These are phyloP conservation scores for Vigna hirtella DNA, from an alignment of 306 rosid species.

Conservation along the genomic window DNA sequence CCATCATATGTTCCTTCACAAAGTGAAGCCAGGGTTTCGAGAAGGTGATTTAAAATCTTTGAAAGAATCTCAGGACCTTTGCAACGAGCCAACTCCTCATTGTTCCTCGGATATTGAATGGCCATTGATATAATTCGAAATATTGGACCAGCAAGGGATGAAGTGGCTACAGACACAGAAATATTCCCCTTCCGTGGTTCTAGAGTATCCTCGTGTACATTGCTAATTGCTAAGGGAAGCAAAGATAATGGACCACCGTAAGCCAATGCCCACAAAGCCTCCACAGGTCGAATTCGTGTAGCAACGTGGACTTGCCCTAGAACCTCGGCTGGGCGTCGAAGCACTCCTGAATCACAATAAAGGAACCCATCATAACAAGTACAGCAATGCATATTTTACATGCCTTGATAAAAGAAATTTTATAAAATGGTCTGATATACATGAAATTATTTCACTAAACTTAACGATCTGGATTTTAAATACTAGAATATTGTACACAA, in stretches of 20 bases:
- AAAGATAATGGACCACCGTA: conserved; percentile 95
- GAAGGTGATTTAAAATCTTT: conserved; percentile 85
- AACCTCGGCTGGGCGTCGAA: conserved; percentile 96
- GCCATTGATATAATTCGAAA: conserved; percentile 83
- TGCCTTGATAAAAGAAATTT: conserved; percentile 37
- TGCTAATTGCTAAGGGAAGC: conserved; percentile 85
- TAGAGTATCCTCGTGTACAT: conserved; percentile 71
- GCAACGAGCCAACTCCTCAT: conserved; percentile 79
- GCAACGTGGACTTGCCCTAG: conserved; percentile 99
- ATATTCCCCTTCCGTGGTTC: conserved; percentile 74
- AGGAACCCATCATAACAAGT: conserved; percentile 32
- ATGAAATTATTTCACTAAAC: conserved; percentile 27
- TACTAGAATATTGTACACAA: conserved; percentile 16
- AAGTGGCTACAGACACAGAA: conserved; percentile 75
- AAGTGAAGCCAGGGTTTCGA: conserved; percentile 77
- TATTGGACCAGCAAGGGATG: conserved; percentile 84
- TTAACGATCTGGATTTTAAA: conserved; percentile 31
- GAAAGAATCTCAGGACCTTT: conserved; percentile 99
- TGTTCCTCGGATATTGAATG: conserved; percentile 80
- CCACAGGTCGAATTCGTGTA: conserved; percentile 78
- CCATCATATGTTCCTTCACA: conserved; percentile 69
- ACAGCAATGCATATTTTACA: conserved; percentile 39
- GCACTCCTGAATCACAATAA: conserved; percentile 66
- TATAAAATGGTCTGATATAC: conserved; percentile 22
- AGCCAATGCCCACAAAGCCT: conserved; percentile 95